Evolutionary conservation across 1,284 basidiomycete genomes (phyloP).

Genomic region (Cryptococcus sp.): DNA sequence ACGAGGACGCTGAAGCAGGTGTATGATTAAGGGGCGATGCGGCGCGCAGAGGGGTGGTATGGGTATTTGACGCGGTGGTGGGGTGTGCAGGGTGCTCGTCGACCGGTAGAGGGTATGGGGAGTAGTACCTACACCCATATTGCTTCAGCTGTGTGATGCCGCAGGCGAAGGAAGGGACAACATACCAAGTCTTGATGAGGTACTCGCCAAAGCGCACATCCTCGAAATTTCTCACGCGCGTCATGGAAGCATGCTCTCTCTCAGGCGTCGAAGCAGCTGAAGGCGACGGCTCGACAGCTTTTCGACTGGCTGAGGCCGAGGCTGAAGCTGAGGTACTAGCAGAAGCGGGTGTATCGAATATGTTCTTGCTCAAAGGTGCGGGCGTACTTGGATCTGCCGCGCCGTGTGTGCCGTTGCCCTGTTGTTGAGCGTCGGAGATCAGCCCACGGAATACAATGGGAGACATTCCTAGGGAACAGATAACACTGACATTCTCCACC

Average conservation of each 20-base stretch:
- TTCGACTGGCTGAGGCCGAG: neutral
- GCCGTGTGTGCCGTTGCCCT: too few species aligned
- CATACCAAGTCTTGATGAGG: slow-evolving; percentile 52
- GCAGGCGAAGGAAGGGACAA: neutral
- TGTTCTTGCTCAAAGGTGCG: too few species aligned
- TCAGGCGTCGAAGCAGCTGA: slow-evolving; percentile 39
- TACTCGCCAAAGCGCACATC: slow-evolving; percentile 52
- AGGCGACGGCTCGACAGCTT: slow-evolving; percentile 9
- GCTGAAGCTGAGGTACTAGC: neutral
- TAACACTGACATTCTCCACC: neutral
- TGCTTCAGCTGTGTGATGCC: neutral
- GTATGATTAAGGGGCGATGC: neutral
- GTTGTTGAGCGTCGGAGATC: too few species aligned
- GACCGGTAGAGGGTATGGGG: slow-evolving; percentile 71
- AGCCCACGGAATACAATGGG: too few species aligned
- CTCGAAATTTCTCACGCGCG: slow-evolving; percentile 51
- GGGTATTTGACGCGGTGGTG: neutral
- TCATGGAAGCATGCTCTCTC: slow-evolving; percentile 46
- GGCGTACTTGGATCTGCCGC: too few species aligned
- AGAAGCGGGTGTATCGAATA: too few species aligned
- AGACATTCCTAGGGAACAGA: neutral
- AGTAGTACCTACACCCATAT: slow-evolving; percentile 69
- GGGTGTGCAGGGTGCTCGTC: slow-evolving; percentile 53
- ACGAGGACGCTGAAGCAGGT: neutral
- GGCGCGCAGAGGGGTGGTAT: neutral